Evolutionary conservation across 176 grass and related monocot species (phyloP).

Genomic region (Alopecurus myosuroides): DNA sequence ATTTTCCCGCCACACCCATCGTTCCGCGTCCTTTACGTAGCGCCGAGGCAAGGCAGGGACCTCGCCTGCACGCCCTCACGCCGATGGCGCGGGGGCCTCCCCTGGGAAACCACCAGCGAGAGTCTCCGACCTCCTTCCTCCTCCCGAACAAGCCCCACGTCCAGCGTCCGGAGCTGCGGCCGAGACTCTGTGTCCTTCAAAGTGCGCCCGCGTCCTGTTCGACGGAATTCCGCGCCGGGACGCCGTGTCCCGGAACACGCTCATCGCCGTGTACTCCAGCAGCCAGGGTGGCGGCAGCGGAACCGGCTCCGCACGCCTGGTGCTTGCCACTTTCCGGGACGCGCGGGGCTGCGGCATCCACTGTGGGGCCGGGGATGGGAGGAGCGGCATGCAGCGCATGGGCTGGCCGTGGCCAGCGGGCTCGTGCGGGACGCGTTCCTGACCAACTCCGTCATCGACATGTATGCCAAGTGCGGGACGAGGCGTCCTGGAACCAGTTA

Average conservation of each 20-base stretch:
- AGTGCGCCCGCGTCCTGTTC: conserved; percentile 51
- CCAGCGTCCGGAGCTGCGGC: no score
- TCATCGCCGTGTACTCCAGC: conserved; percentile 46
- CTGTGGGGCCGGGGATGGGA: conserved; percentile 10
- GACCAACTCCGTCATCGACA: conserved; percentile 67
- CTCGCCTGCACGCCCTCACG: no score
- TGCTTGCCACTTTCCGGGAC: conserved; percentile 36
- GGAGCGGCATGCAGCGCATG: conserved; percentile 43
- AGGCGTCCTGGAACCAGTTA: conserved; percentile 70
- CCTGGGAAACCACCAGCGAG: no score
- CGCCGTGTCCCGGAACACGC: conserved; percentile 56
- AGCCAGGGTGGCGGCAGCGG: background rate
- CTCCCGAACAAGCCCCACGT: no score
- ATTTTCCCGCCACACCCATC: no score
- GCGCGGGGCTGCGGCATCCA: conserved; percentile 1
- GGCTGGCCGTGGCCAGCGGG: conserved; percentile 53
- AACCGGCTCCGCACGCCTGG: background rate
- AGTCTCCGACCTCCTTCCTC: no score
- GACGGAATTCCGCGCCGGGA: conserved; percentile 55
- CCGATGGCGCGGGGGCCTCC: no score
- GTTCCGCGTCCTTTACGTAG: no score
- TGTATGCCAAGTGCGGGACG: conserved; percentile 70
- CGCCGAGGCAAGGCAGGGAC: no score
- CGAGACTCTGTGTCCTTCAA: no score
- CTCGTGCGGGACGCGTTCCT: conserved; percentile 35